These are phyloP conservation scores for Fraxinus latifolia DNA, from an alignment of 305 asterid species.

Conservation along the genomic window DNA sequence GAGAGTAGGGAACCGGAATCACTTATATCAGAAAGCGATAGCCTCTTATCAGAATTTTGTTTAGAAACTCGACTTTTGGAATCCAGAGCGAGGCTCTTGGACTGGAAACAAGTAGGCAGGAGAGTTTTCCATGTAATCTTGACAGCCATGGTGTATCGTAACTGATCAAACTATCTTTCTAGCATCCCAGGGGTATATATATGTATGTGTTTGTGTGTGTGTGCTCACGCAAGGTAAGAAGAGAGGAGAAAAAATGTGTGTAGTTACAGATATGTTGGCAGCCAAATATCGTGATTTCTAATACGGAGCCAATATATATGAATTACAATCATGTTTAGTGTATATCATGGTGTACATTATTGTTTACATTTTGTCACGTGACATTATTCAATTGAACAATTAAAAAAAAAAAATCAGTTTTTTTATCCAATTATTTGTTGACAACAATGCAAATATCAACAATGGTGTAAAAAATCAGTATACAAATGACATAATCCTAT, in stretches of 20 bases:
- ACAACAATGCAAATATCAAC: no score
- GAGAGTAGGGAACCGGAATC: constrained; percentile 45
- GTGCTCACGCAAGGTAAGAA: neutral
- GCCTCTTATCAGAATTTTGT: constrained; percentile 39
- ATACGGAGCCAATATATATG: neutral
- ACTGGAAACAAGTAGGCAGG: constrained; percentile 40
- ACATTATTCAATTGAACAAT: no score
- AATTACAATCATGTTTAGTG: no score
- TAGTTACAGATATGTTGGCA: neutral
- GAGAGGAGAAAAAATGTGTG: neutral
- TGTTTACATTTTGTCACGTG: no score
- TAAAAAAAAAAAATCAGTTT: no score
- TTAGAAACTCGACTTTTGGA: constrained; percentile 25
- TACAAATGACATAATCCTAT: no score
- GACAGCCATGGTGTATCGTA: constrained; percentile 18
- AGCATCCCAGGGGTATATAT: neutral
- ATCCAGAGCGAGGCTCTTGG: constrained; percentile 14
- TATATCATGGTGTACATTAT: no score
- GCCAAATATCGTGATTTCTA: neutral
- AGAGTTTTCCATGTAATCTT: constrained; percentile 30
- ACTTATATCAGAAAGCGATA: constrained; percentile 50
- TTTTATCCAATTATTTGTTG: no score
- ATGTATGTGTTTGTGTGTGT: neutral
- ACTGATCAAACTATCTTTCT: neutral
- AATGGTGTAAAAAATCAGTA: no score